Base-by-base conservation (phyloP, 257 asterid genomes). In the Solanum paucissectum region DNA sequence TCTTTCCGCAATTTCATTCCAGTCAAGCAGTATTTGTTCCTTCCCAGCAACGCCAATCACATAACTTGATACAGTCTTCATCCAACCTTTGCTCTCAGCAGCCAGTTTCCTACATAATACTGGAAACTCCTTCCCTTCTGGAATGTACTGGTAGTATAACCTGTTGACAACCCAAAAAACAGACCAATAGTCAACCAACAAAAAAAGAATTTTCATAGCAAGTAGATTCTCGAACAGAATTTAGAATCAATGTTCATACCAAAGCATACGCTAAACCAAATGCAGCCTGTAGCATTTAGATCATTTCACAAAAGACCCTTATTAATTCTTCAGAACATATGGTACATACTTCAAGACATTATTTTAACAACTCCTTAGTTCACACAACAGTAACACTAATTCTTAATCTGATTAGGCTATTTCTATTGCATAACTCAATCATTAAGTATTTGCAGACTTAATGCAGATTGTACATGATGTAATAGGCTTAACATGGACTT, bases 81-180 rank as follows among this genome's bases (percentile, higher is more conserved):
- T 84, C 98, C 94, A 95, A 87, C 93, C 92, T 84, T 89, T 89
- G 49, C 86, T 90, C 86, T 89, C 93, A 84, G 44, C 77, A 71
- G 93, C 92, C 79, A 91, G 88, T 91, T 92, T 94, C 91, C 99
- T 92, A 87, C 94, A 95, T 68, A 97, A 93, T 58, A 97, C 91
- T 3, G 99, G 98, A 89, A 93, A 95, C 90, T 97, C 99, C 93
- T 95, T 97, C 83, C 97, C 98, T 84, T 94, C 98, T 21, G 98
- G 98, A 83, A 95, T 91, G 91, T 93, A 94, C 89, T 94, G 98
- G 87, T 94, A 93, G 90, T 97, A 97, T 91, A 94, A 88, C 99
- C 99, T 95, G 88, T 87, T 89, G 52, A 87, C 37, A 79, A 7
- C 27, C 27, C 90, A 79, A 86, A 84, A 52, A 44, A 83, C 5